Conservation (phyloP, 2,329 filamentous ascomycete genomes). For the Fragosphaeria purpurea region DNA sequence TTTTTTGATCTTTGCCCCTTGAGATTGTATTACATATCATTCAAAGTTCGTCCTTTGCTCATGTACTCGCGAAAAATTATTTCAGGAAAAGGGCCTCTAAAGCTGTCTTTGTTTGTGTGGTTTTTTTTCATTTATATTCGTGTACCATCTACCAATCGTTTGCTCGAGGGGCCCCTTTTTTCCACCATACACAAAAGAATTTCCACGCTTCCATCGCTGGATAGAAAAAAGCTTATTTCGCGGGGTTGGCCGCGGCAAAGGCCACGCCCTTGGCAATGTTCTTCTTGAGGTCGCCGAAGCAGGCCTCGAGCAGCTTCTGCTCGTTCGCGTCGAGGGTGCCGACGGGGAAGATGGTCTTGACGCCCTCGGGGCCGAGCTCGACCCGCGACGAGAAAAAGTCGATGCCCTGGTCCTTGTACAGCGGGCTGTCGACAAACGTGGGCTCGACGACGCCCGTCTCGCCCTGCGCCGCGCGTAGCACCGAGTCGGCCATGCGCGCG, state of each 20-base stretch:
- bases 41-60: no score
- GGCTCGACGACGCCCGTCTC: slow-evolving; percentile 94
- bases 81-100: no score
- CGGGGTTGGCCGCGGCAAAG: slow-evolving; percentile 50
- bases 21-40: no score
- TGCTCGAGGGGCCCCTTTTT: not conserved
- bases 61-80: no score
- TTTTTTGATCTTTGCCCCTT: no score
- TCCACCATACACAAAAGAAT: not conserved
- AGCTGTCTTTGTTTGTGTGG: no score
- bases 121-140: no score
- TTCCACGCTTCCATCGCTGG: not conserved
- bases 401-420: slow-evolving; percentile 97
- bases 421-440: slow-evolving; percentile 90
- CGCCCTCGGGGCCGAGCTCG: slow-evolving; percentile 92
- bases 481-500: slow-evolving; percentile 71
- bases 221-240: slow-evolving; percentile 36
- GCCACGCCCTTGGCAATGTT: slow-evolving; percentile 87
- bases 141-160: no score
- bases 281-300: slow-evolving; percentile 75
- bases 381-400: slow-evolving; percentile 95
- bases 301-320: slow-evolving; percentile 80
- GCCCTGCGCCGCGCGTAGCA: slow-evolving; percentile 86
- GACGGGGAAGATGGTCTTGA: slow-evolving; percentile 83
- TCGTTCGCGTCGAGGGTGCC: slow-evolving; percentile 78